Evolutionary conservation across 2,329 filamentous ascomycete genomes (phyloP), one percentile per base, ranked within the genome.

Genomic region (Tolypocladium sp.): DNA sequence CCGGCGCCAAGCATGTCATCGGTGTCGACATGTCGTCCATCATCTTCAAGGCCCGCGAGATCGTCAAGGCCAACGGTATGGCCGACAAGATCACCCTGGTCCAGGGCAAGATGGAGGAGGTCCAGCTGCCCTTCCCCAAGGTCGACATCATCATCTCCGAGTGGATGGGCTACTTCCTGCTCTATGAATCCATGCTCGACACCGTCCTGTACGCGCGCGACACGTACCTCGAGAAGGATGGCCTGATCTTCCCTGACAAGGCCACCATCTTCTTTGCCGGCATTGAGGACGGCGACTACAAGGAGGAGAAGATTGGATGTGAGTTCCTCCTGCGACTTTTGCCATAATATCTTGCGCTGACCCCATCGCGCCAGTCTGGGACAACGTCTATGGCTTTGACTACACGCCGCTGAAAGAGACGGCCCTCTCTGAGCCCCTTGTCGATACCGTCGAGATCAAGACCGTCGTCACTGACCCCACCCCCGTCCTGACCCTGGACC

Each of bases 301-400:
- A 97, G 83, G 93, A 97, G 64, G 94, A 99, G 81, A 99, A 99
- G 84, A 99, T 99, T 71, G 93, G 92, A 76, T 99, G 93, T 97
- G 76, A 80, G 91, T 77, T 30, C n/a, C 41, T 20, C 53, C 52
- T 20, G 27, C n/a, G 25, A 30, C 10, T 20, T n/a, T 22, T 8
- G 3, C 12, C 27, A 20, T 13, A 22, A 10, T 33, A 10, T 9
- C n/a, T 3, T n/a, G 25, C n/a, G 20, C 37, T 12, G 8, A 52
- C 42, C 13, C 20, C 30, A 20, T 3, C 42, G 8, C 30, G 20
- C 17, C 56, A 97, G 93, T 97, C 83, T 99, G 94, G 94, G 92
- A 97, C 73, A 97, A 96, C 70, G 94, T 99, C 64, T 99, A 96
- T 77, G 94, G 94, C 64, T 99, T 99, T 77, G 86, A 99, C 79